Conservation (phyloP, 495 filamentous ascomycete species). For the Bryoglossum gracile region DNA sequence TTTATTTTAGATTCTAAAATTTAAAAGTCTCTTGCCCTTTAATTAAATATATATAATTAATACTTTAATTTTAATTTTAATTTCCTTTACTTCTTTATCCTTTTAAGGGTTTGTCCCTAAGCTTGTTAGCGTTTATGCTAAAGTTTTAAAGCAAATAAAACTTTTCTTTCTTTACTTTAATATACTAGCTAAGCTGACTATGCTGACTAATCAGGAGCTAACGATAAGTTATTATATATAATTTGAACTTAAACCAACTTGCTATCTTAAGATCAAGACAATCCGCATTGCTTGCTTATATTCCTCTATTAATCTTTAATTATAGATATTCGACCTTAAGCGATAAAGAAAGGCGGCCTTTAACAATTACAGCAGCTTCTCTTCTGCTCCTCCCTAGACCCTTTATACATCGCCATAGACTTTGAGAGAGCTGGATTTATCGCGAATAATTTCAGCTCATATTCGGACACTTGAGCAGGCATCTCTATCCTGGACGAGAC, state of each 20-base stretch:
- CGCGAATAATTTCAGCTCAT: not conserved
- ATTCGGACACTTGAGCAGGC: slow-evolving; percentile 1
- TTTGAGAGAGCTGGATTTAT: slow-evolving; percentile 4
- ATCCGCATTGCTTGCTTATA: not conserved
- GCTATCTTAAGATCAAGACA: not conserved
- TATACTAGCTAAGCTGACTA: too few species aligned
- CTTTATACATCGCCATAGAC: not conserved
- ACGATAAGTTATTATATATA: not conserved
- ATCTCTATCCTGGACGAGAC: slow-evolving; percentile 4
- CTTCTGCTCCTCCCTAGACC: not conserved
- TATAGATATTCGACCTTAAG: not conserved
- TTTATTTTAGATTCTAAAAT: too few species aligned
- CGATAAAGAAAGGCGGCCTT: not conserved
- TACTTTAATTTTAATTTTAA: too few species aligned
- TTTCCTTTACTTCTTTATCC: too few species aligned
- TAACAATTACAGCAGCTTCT: not conserved
- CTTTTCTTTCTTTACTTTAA: too few species aligned
- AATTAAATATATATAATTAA: too few species aligned
- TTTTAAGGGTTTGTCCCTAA: too few species aligned
- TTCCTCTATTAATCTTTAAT: not conserved
- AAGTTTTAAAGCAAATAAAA: too few species aligned
- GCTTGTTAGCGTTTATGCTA: too few species aligned
- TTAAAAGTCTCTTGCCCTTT: too few species aligned
- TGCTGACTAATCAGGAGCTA: too few species aligned
- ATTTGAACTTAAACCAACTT: not conserved